Evolutionary conservation across 352 stramenopile genomes (phyloP).

Genomic region (Globisporangium rhizosaccharum): DNA sequence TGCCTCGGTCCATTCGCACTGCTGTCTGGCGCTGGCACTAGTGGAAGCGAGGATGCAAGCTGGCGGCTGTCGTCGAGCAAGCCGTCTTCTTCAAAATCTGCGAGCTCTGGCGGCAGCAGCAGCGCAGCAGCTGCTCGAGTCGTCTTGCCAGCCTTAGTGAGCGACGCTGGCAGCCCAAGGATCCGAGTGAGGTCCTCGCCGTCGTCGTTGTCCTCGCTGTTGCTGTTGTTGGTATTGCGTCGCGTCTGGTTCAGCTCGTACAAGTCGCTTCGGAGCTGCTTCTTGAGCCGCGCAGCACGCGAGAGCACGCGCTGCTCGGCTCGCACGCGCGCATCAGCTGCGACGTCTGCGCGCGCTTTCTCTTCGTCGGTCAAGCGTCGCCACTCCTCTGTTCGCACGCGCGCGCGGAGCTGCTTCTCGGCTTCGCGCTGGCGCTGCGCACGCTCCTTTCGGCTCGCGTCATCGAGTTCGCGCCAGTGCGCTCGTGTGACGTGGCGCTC

Average conservation of each 20-base stretch:
- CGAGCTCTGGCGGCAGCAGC: conserved; percentile 34
- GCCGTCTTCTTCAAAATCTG: conserved; percentile 60
- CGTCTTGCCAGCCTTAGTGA: background rate
- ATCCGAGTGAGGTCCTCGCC: conserved; percentile 1
- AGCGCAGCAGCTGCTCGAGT: conserved; percentile 2
- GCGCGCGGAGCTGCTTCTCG: conserved; percentile 32
- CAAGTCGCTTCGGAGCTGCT: conserved; percentile 25
- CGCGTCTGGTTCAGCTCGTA: conserved; percentile 7
- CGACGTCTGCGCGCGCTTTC: conserved; percentile 31
- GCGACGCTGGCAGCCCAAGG: background rate
- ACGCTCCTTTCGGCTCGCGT: conserved; percentile 32
- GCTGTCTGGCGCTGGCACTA: background rate
- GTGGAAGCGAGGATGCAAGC: background rate
- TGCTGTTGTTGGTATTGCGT: conserved; percentile 19
- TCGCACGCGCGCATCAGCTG: conserved; percentile 38
- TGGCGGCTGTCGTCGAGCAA: conserved; percentile 5
- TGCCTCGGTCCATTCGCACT: too few species aligned
- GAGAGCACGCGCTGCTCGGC: conserved; percentile 38
- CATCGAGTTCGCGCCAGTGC: conserved; percentile 39
- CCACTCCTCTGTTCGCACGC: conserved; percentile 46
- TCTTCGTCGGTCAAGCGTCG: conserved; percentile 45
- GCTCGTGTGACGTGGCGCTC: conserved; percentile 19
- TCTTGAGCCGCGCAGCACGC: conserved; percentile 22
- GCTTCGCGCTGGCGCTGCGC: conserved; percentile 40
- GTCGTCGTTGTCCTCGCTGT: conserved; percentile 16